Evolutionary conservation across 768 basidiomycete species (phyloP).

Genomic region (Mycena alexandri): DNA sequence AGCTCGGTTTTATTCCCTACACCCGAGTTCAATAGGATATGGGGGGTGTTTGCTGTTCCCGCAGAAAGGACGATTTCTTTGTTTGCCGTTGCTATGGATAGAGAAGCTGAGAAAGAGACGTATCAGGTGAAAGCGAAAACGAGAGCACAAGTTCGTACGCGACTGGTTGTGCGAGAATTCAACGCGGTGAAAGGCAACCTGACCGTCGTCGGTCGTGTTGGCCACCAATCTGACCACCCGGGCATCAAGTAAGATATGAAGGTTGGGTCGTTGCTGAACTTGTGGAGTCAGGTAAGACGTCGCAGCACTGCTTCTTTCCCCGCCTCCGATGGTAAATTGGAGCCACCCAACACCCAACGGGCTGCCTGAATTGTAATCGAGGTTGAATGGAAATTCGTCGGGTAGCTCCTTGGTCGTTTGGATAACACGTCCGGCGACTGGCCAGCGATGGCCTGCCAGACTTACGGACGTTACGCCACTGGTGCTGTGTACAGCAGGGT

Average conservation of each 20-base stretch:
- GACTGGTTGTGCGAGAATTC: conserved; percentile 34
- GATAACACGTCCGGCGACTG: conserved; percentile 46
- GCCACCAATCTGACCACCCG: conserved; percentile 37
- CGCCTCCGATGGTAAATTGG: conserved; percentile 40
- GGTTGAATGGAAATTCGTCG: conserved; percentile 44
- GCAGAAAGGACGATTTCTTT: conserved; percentile 51
- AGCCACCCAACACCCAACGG: conserved; percentile 46
- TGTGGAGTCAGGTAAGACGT: conserved; percentile 46
- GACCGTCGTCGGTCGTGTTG: background rate
- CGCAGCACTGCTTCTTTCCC: conserved; percentile 46
- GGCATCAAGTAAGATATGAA: conserved; percentile 45
- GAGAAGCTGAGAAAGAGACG: background rate
- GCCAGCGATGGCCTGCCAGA: conserved; percentile 38
- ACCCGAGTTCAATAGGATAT: conserved; percentile 36
- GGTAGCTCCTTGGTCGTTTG: conserved; percentile 46
- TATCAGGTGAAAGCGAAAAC: conserved; percentile 5
- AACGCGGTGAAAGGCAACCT: background rate
- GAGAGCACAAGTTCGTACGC: conserved; percentile 2
- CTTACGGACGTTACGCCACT: conserved; percentile 48
- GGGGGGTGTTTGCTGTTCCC: conserved; percentile 46
- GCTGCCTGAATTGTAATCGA: conserved; percentile 46
- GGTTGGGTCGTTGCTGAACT: conserved; percentile 42
- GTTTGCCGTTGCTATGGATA: conserved; percentile 35
- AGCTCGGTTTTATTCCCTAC: conserved; percentile 34
- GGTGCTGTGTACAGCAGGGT: conserved; percentile 52